A percentile compares a stretch with the other conserved stretches of the same genome.
These are phyloP conservation scores for Hypoxylon fragiforme DNA, from an alignment of 495 filamentous ascomycete species.

Conservation along the genomic window DNA sequence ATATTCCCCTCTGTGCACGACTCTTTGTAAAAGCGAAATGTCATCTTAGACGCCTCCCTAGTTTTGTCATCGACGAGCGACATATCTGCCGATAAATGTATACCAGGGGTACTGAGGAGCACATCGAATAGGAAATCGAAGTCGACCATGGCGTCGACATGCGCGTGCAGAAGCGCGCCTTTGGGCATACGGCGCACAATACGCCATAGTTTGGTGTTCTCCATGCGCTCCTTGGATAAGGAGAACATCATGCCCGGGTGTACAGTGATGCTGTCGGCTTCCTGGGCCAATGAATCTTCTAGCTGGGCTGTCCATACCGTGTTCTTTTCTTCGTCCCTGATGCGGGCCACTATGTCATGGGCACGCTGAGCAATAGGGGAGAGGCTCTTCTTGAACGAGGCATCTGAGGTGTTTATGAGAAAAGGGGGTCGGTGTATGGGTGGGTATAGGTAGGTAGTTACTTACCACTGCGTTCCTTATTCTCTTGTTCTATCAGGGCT, in stretches of 20 bases:
- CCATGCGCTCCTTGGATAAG: conserved; percentile 76
- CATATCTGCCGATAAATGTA: conserved; percentile 64
- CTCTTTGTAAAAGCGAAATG: conserved; percentile 57
- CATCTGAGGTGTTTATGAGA: conserved; percentile 48
- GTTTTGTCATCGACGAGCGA: conserved; percentile 54
- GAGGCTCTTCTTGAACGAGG: conserved; percentile 66
- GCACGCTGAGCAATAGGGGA: conserved; percentile 76
- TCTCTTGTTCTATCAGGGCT: conserved; percentile 77
- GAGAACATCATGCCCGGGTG: conserved; percentile 90
- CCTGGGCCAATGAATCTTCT: conserved; percentile 63
- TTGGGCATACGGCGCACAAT: conserved; percentile 89
- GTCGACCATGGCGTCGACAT: conserved; percentile 89
- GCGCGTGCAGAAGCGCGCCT: conserved; percentile 83
- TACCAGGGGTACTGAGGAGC: conserved; percentile 71
- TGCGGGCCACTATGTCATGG: conserved; percentile 73
- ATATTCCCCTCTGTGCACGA: conserved; percentile 46
- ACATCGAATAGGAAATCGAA: conserved; percentile 73
- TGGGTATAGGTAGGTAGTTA: not conserved
- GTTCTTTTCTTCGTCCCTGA: conserved; percentile 73
- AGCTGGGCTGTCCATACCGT: conserved; percentile 72
- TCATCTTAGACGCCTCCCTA: conserved; percentile 50
- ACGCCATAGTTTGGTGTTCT: conserved; percentile 79
- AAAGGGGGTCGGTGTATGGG: not conserved
- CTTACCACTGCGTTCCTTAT: conserved; percentile 78
- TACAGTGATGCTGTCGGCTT: conserved; percentile 57